Evolutionary conservation across 495 filamentous ascomycete species (phyloP).

Genomic region (Penicillium cinerascens): DNA sequence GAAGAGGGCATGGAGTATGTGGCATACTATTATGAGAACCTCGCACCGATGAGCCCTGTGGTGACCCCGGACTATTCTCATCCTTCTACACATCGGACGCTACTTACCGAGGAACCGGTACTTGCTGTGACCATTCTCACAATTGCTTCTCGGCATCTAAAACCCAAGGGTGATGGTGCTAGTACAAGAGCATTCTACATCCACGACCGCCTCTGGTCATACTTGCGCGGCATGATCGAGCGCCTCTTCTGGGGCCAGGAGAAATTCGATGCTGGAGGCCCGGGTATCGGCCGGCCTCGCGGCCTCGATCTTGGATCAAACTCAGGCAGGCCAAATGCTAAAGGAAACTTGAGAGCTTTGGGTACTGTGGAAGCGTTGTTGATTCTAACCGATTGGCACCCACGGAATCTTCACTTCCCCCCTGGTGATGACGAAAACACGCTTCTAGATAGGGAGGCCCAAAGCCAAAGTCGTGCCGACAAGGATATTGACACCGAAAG

Average conservation of each 20-base stretch:
- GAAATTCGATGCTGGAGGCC: constrained; percentile 84
- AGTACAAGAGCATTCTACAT: constrained; percentile 83
- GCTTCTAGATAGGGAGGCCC: constrained; percentile 49
- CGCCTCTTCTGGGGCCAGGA: constrained; percentile 94
- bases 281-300: constrained; percentile 64
- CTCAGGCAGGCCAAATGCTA: constrained; percentile 46
- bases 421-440: constrained; percentile 75
- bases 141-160: constrained; percentile 81
- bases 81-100: constrained; percentile 64
- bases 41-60: constrained; percentile 89
- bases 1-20: constrained; percentile 90
- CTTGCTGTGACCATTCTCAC: constrained; percentile 86
- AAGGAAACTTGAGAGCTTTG: constrained; percentile 79
- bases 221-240: constrained; percentile 89
- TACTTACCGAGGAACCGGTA: constrained; percentile 88
- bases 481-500: constrained; percentile 36
- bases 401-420: constrained; percentile 89
- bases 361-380: constrained; percentile 92
- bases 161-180: constrained; percentile 74
- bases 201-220: constrained; percentile 93
- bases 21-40: constrained; percentile 87
- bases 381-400: constrained; percentile 96
- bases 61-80: constrained; percentile 78
- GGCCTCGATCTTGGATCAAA: constrained; percentile 61
- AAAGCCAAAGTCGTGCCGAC: constrained; percentile 32